Conservation (phyloP, 2,329 filamentous ascomycete genomes). For the Nannizziopsis barbatae region DNA sequence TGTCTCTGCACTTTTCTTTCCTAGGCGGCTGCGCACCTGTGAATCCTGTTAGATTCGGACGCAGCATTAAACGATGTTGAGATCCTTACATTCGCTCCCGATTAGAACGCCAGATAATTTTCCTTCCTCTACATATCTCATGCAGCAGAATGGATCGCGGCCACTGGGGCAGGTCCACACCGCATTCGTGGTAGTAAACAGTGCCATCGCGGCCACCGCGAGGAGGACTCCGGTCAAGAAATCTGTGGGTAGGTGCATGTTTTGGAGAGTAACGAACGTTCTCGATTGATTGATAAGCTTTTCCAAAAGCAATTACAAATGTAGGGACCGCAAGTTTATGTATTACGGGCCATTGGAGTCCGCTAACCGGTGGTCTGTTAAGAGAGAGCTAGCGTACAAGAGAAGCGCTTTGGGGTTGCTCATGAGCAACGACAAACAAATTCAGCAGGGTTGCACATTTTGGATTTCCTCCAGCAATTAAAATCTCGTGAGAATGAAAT, state of each 20-base stretch:
- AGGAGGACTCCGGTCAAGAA: background rate
- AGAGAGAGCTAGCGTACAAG: too few species aligned
- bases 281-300: too few species aligned
- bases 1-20: conserved; percentile 10
- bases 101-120: conserved; percentile 7
- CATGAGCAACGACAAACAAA: too few species aligned
- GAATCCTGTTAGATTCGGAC: background rate
- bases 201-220: background rate
- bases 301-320: background rate
- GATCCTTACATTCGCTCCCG: conserved; percentile 10
- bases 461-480: too few species aligned
- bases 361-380: too few species aligned
- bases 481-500: too few species aligned
- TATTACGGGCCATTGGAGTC: background rate
- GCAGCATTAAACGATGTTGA: too few species aligned
- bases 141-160: conserved; percentile 14
- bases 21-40: conserved; percentile 11
- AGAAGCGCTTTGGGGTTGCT: too few species aligned
- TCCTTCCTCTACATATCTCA: conserved; percentile 4
- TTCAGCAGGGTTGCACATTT: too few species aligned
- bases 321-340: background rate
- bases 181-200: background rate
- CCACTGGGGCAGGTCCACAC: conserved; percentile 17
- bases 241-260: background rate
- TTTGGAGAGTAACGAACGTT: background rate